Conservation (phyloP, 75 land plant genomes). For the Sequoia sempervirens region DNA sequence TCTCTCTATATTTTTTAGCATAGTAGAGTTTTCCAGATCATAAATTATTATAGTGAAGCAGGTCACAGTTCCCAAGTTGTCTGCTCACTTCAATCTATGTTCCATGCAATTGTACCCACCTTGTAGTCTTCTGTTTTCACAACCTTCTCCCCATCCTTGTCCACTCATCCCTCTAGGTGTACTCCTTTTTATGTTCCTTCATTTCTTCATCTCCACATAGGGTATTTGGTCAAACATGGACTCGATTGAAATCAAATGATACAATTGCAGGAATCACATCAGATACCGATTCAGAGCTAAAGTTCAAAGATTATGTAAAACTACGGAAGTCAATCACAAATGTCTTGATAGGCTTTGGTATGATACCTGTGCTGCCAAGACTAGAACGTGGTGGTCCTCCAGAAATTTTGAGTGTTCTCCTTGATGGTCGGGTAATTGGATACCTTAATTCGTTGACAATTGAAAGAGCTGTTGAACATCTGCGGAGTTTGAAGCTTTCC, state of each 20-base stretch:
- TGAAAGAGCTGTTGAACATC: slow-evolving; percentile 50
- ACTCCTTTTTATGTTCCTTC: background rate
- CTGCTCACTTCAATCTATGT: background rate
- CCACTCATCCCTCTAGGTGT: no score
- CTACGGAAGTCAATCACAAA: slow-evolving; percentile 44
- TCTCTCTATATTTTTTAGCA: background rate
- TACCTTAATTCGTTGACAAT: slow-evolving; percentile 36
- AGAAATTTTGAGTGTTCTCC: slow-evolving; percentile 60
- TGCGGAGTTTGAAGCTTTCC: slow-evolving; percentile 57
- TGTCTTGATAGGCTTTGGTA: slow-evolving; percentile 54
- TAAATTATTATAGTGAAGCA: background rate
- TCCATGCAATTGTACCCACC: background rate
- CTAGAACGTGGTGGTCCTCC: slow-evolving; percentile 65
- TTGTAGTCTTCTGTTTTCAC: background rate
- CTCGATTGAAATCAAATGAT: background rate
- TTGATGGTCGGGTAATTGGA: slow-evolving; percentile 89
- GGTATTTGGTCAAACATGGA: background rate
- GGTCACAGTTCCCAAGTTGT: background rate
- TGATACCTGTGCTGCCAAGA: slow-evolving; percentile 57
- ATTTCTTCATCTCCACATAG: background rate
- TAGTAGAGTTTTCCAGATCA: background rate
- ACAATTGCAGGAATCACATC: slow-evolving; percentile 70
- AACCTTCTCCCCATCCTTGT: background rate
- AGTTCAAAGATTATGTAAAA: slow-evolving; percentile 49
- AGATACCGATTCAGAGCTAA: slow-evolving; percentile 56